phyloP scores from a whole-genome alignment of 495 filamentous ascomycete genomes.

The Tuber aestivum region DNA sequence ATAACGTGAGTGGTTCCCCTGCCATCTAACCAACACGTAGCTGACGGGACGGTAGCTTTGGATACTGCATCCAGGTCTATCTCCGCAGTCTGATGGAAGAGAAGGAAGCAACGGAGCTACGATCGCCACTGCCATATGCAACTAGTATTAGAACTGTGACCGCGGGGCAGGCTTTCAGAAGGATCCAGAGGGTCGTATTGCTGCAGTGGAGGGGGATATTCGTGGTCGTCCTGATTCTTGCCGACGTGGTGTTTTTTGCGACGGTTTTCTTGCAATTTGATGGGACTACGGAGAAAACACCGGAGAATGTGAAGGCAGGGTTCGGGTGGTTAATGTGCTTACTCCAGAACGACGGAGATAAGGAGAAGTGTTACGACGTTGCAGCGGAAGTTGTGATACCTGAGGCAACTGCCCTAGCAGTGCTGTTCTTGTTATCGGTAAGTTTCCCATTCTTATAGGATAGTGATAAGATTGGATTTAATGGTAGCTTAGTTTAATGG shows the following conservation, averaged over 20 bases:
- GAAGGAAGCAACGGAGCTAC: slow-evolving; percentile 47
- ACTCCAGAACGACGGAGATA: slow-evolving; percentile 53
- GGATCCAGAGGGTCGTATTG: slow-evolving; percentile 76
- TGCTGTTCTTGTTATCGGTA: slow-evolving; percentile 74
- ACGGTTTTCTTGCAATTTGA: slow-evolving; percentile 84
- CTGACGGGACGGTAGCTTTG: slow-evolving; percentile 57
- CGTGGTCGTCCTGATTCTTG: slow-evolving; percentile 78
- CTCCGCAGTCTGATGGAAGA: slow-evolving; percentile 73
- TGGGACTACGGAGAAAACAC: slow-evolving; percentile 55
- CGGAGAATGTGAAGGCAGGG: slow-evolving; percentile 49
- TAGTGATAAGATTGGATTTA: slow-evolving; percentile 24
- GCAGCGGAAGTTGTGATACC: slow-evolving; percentile 58
- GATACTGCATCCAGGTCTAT: slow-evolving; percentile 92
- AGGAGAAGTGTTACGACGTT: slow-evolving; percentile 56
- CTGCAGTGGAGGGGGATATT: slow-evolving; percentile 90
- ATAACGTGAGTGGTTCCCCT: slow-evolving; percentile 49
- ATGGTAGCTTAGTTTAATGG: slow-evolving; percentile 60
- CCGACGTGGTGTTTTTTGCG: slow-evolving; percentile 85
- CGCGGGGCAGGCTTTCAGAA: slow-evolving; percentile 78
- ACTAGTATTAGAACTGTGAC: slow-evolving; percentile 75
- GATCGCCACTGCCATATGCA: slow-evolving; percentile 67
- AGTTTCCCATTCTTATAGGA: slow-evolving; percentile 36
- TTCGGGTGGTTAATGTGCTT: slow-evolving; percentile 67
- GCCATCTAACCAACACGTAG: background rate
- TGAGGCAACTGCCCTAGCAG: slow-evolving; percentile 70